Percentiles rank a stretch among this genome's conserved stretches.
These are phyloP conservation scores for Podaxis carcinomalis DNA, from an alignment of 768 basidiomycete genomes.

Conservation along the genomic window DNA sequence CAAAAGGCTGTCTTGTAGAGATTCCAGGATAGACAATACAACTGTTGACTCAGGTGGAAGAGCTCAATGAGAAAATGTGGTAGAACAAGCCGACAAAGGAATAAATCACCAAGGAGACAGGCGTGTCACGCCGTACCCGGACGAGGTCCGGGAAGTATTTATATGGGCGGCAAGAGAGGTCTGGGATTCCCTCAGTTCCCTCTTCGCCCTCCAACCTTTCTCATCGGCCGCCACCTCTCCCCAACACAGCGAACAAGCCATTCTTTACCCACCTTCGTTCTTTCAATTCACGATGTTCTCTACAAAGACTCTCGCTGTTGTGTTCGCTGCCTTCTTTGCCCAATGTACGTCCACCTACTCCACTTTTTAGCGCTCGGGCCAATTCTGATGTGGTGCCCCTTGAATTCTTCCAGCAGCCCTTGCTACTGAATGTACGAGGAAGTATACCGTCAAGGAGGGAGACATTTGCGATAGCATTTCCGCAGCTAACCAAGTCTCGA, in stretches of 20 bases:
- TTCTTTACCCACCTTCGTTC: conserved; percentile 10
- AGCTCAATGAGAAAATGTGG: neutral
- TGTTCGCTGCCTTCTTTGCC: conserved; percentile 42
- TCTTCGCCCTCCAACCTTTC: neutral
- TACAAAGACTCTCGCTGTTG: conserved; percentile 25
- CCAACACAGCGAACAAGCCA: conserved; percentile 5
- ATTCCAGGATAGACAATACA: neutral
- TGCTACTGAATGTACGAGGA: conserved; percentile 50
- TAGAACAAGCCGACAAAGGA: neutral
- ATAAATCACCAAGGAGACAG: conserved; percentile 8
- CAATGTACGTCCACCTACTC: conserved; percentile 29
- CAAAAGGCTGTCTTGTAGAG: neutral
- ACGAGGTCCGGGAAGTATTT: conserved; percentile 1
- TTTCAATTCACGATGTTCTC: conserved; percentile 15
- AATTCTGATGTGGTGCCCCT: neutral
- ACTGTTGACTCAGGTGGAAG: neutral
- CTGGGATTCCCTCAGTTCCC: neutral
- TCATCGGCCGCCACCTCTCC: neutral
- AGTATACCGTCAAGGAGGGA: conserved; percentile 49
- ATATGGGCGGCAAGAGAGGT: neutral
- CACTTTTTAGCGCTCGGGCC: neutral
- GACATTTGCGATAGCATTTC: conserved; percentile 72
- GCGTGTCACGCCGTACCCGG: neutral
- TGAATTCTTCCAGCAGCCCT: conserved; percentile 20
- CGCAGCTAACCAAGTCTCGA: conserved; percentile 53